phyloP scores from a whole-genome alignment of 495 filamentous ascomycete species.

The Aspergillus ostianus region DNA sequence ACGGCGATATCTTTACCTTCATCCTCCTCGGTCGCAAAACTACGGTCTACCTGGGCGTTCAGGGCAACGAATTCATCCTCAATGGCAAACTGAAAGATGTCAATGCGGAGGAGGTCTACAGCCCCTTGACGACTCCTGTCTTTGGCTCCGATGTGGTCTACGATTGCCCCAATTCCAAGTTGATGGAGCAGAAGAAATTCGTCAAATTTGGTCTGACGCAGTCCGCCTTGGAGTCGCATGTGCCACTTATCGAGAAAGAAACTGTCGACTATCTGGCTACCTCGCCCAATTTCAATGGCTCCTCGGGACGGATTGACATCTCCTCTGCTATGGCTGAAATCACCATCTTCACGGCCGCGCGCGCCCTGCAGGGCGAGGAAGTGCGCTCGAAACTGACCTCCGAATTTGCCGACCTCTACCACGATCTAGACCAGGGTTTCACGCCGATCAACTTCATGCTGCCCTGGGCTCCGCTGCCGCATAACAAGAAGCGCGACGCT shows the following conservation, averaged over 20 bases:
- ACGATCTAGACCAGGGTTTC: constrained; percentile 85
- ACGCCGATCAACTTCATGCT: constrained; percentile 81
- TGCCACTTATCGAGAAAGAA: constrained; percentile 74
- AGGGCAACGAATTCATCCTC: constrained; percentile 83
- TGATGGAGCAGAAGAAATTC: constrained; percentile 87
- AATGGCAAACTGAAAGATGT: constrained; percentile 82
- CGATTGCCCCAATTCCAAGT: constrained; percentile 80
- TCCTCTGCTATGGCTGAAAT: constrained; percentile 75
- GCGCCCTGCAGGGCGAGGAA: constrained; percentile 77
- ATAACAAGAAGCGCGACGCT: constrained; percentile 73
- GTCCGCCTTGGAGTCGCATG: constrained; percentile 72
- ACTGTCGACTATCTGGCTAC: constrained; percentile 66
- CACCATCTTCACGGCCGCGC: constrained; percentile 81
- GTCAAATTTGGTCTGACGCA: constrained; percentile 81
- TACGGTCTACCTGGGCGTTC: constrained; percentile 69
- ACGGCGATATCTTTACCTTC: constrained; percentile 81
- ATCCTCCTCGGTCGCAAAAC: constrained; percentile 72
- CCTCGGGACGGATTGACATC: constrained; percentile 63
- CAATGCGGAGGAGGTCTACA: constrained; percentile 79
- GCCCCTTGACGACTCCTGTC: constrained; percentile 76
- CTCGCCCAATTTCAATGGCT: constrained; percentile 63
- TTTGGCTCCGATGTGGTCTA: constrained; percentile 86
- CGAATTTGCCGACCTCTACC: constrained; percentile 68
- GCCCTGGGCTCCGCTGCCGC: constrained; percentile 80
- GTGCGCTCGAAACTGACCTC: constrained; percentile 68